Base-by-base conservation (phyloP, 805 yeast species). In the Candida endomychidarum region DNA sequence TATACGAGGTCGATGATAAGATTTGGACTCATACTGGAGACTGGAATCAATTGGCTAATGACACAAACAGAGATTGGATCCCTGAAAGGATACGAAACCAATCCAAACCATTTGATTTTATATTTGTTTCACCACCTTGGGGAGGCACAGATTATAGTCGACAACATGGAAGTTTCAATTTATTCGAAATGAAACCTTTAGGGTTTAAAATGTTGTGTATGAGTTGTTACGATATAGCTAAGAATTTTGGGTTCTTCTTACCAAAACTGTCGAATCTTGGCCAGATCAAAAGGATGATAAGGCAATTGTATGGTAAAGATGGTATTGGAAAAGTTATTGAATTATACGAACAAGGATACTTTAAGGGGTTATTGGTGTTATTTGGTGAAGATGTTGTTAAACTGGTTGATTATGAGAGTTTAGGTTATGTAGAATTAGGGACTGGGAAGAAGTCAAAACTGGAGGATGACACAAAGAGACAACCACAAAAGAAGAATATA, bases 41-140 rank as follows among this genome's bases (percentile, higher is more conserved):
- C 45, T 82, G 80, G 73, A 57, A 58, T 20, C 54, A 62, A 17
- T 41, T 70, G 36, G 27, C 41, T 10, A n/a, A n/a, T n/a, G n/a
- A n/a, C n/a, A 22, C 37, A 28, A 38, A 43, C 9, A 35, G 41
- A 18, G 54, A 52, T 19, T 68, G 74, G 74, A 53, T 65, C 4
- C 73, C 72, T 0, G 47, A 45, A 12, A 45, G 49, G 2, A 29
- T 61, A 3, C 47, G 43, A 40, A 14, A 34, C 37, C 36, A 54
- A n/a, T 8, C 36, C 0, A 45, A 43, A 17, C 56, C 59, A 9
- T 70, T 76, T 26, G 84, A 78, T 48, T 66, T 81, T 37, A 69
- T 78, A 8, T 86, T 83, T 61, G 73, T 79, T n/a, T 83, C 91
- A 1, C 95, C 95, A 1, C 95, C 95, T 0, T 86, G 95, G 95